Base-by-base conservation (phyloP, 78 protist species). In the Dictyostelium purpureum region DNA sequence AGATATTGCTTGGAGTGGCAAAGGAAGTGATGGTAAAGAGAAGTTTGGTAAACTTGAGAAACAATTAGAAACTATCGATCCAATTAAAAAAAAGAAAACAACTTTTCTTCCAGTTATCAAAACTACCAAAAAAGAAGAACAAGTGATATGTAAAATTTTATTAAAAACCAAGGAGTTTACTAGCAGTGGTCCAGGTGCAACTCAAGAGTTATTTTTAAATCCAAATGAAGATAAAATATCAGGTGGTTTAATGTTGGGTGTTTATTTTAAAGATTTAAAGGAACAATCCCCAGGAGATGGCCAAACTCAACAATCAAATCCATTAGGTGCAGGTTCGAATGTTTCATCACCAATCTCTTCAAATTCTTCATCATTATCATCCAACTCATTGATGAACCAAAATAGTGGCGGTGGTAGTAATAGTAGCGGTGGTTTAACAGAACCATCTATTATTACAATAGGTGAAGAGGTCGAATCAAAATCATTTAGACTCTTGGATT, bases 401-500 rank as follows among this genome's bases (percentile, higher is more conserved):
- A 2, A 16, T 28, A 35, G 33, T 10, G 26, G 47, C 4, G 9
- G 66, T 38, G 51, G 14, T 21, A 67, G 5, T 31, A 67, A 21
- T 21, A 67, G 5, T 70, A 9, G 59, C 40, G 45, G 40, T 21
- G 38, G 38, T 26, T 7, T 43, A 16, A 26, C 21, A 18, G 92
- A 85, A 74, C 38, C 92, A 40, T 61, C 82, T 7, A 85, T 73
- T 11, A 59, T 54, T 43, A 70, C 56, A 11, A 74, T 74, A 28
- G 92, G 77, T 43, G 83, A 85, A 59, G 92, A 85, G n/a, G 59
- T 40, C 33, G 92, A 85, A 47, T 85, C 78, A 21, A 73, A 70
- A 61, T 54, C 82, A 45, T 85, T 85, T 51, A 81, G 73, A 61
- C 52, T 85, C 0, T 45, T 71, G 2, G 92, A 85, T 85, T 85